Conservation (phyloP, 495 filamentous ascomycete genomes). For the Aspergillus bridgeri region DNA sequence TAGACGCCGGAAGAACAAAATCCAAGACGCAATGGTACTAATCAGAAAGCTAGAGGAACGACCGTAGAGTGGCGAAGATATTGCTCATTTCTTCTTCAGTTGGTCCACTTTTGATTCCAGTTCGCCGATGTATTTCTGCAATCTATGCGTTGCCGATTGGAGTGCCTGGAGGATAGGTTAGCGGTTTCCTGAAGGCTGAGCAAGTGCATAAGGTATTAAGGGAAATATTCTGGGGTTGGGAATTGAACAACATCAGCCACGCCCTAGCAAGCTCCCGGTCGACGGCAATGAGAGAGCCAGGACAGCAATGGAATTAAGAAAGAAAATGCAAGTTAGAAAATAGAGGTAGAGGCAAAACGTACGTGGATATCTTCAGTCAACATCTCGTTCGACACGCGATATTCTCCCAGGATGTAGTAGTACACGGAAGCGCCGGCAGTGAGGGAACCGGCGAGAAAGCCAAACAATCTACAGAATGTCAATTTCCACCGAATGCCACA, state of each 20-base stretch:
- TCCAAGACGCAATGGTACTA: not conserved
- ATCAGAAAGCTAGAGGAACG: not conserved
- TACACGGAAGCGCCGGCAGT: slow-evolving; percentile 78
- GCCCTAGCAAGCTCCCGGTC: not conserved
- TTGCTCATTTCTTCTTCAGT: slow-evolving; percentile 55
- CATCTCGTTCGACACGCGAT: slow-evolving; percentile 88
- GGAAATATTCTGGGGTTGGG: not conserved
- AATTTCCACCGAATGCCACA: not conserved
- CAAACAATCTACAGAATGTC: slow-evolving; percentile 64
- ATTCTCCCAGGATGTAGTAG: slow-evolving; percentile 89
- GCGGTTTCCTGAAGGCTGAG: not conserved
- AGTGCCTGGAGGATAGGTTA: slow-evolving; percentile 58
- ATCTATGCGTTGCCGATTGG: slow-evolving; percentile 79
- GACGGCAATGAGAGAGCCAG: slow-evolving; percentile 5
- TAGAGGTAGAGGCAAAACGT: slow-evolving; percentile 39
- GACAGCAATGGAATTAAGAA: not conserved
- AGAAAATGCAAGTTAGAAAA: slow-evolving; percentile 3
- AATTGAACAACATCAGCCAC: not conserved
- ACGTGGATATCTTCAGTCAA: slow-evolving; percentile 96
- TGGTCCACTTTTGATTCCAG: slow-evolving; percentile 80
- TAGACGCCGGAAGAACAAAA: not conserved
- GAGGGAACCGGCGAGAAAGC: slow-evolving; percentile 85
- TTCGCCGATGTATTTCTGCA: slow-evolving; percentile 75
- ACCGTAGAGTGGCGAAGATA: not conserved
- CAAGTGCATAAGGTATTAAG: not conserved